Evolutionary conservation across 2,329 filamentous ascomycete species (phyloP), one percentile per base, ranked within the genome.

Genomic region (Talaromyces rugulosus): DNA sequence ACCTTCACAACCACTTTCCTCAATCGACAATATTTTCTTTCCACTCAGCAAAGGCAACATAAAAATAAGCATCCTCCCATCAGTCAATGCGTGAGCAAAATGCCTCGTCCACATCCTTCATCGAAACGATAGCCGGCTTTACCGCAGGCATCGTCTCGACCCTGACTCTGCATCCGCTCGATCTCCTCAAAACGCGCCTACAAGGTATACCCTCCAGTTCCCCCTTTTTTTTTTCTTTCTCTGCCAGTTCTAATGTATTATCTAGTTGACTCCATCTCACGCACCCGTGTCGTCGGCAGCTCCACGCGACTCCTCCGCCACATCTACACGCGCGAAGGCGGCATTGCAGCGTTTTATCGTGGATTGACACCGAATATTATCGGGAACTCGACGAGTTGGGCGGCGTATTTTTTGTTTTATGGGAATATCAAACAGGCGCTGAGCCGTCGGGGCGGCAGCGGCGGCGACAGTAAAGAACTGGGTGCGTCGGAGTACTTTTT

Each of bases 101-200:
- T 75, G 85, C 83, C 77, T 81, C 89, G 73, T 89, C 89, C 71
- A 87, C 90, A 77, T 91, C 90, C 69, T 77, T 90, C 72, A 85
- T 97, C 77, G 95, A 98, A 84, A 89, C 89, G 71, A 82, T 93
- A 74, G 92, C 95, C 64, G 95, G 95, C 69, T 89, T 99, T 76
- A 90, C 89, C 66, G 95, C 95, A 63, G 95, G 95, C 64, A 84
- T 92, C 61, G 84, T 92, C 68, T 90, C 93, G 59, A 98, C 95
- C 28, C 83, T 98, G 56, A 88, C 87, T 61, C 89, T 95, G 58
- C 94, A 98, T 69, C 95, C 95, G 34, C 86, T 99, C 63, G 95
- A 99, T 78, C 88, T 99, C 66, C 88, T 98, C 74, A 99, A 99
- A 83, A 98, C 94, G 64, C 89, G 95, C 66, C 87, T 99, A 73